These are phyloP conservation scores for Parsonsia alboflavescens DNA, from an alignment of 257 asterid genomes.

Conservation along the genomic window DNA sequence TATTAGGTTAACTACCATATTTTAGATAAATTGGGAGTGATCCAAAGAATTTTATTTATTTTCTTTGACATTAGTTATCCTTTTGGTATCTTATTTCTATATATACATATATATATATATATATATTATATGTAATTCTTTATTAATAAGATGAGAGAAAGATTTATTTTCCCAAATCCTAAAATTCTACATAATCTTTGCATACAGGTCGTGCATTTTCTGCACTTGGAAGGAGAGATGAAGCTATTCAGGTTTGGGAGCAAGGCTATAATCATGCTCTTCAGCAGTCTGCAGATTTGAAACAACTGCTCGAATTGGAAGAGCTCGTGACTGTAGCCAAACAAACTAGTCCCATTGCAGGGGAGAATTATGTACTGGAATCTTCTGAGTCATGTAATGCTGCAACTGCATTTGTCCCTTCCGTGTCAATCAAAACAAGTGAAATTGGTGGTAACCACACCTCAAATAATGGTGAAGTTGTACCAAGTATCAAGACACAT, in stretches of 20 bases:
- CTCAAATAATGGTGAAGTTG: slow-evolving; percentile 41
- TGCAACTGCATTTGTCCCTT: slow-evolving; percentile 35
- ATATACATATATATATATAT: too few relatives aligned
- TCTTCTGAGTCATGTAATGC: slow-evolving; percentile 35
- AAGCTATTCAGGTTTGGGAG: slow-evolving; percentile 84
- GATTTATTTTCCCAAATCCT: too few relatives aligned
- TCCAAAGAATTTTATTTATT: too few relatives aligned
- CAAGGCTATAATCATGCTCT: slow-evolving; percentile 75
- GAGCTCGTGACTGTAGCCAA: slow-evolving; percentile 60
- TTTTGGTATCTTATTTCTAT: too few relatives aligned
- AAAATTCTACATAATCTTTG: slow-evolving; percentile 15
- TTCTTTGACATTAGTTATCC: too few relatives aligned
- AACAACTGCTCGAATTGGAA: slow-evolving; percentile 81
- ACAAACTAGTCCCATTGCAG: slow-evolving; percentile 33
- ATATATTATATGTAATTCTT: too few relatives aligned
- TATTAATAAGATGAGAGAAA: too few relatives aligned
- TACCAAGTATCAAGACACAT: slow-evolving; percentile 29
- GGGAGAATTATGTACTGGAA: slow-evolving; percentile 28
- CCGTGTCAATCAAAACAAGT: slow-evolving; percentile 35
- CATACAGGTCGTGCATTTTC: slow-evolving; percentile 75
- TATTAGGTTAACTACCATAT: too few relatives aligned
- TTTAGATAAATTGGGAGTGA: too few relatives aligned
- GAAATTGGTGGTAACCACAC: slow-evolving; percentile 32
- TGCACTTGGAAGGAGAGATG: slow-evolving; percentile 78
- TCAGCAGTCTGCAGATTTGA: slow-evolving; percentile 75